A percentile compares a stretch with the other conserved stretches of the same genome.
These are phyloP conservation scores for Suhomyces bolitotheri DNA, from an alignment of 1,139 yeast genomes.

Conservation along the genomic window DNA sequence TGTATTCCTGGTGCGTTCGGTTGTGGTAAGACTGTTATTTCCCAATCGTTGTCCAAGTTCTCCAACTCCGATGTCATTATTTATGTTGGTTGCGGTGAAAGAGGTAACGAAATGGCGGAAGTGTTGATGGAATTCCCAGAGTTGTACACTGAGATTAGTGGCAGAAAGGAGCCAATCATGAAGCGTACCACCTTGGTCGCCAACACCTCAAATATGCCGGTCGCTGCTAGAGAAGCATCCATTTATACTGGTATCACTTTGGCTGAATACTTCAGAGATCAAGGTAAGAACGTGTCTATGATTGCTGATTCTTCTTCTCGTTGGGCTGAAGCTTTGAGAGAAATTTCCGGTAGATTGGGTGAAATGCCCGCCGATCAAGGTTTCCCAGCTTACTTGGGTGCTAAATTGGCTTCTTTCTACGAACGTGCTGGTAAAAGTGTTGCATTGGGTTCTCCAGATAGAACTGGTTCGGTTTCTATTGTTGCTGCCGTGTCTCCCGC, in stretches of 20 bases:
- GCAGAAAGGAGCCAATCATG: constrained; percentile 98
- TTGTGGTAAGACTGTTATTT: constrained; percentile 98
- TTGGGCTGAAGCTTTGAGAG: constrained; percentile 99
- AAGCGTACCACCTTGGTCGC: constrained; percentile 98
- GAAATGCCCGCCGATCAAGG: constrained; percentile 99
- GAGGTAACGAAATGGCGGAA: constrained; percentile 91
- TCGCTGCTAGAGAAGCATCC: constrained; percentile 99
- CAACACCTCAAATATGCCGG: constrained; percentile 99
- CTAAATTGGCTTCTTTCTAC: constrained; percentile 96
- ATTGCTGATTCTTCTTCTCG: constrained; percentile 99
- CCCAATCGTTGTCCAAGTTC: constrained; percentile 94
- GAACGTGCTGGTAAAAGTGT: constrained; percentile 99
- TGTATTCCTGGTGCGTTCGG: constrained; percentile 99
- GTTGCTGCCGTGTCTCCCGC: constrained; percentile 99
- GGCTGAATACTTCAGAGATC: constrained; percentile 99
- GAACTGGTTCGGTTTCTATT: constrained; percentile 95
- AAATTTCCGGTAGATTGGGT: constrained; percentile 98
- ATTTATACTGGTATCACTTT: constrained; percentile 98
- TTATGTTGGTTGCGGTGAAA: constrained; percentile 69
- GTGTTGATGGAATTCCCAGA: constrained; percentile 99
- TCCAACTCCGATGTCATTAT: constrained; percentile 96
- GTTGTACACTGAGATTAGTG: constrained; percentile 83
- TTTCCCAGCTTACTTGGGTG: constrained; percentile 99
- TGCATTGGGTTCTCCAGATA: constrained; percentile 94
- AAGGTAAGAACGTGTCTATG: constrained; percentile 98